phyloP scores from a whole-genome alignment of 75 land plant genomes.

The Ceratopteris richardii region DNA sequence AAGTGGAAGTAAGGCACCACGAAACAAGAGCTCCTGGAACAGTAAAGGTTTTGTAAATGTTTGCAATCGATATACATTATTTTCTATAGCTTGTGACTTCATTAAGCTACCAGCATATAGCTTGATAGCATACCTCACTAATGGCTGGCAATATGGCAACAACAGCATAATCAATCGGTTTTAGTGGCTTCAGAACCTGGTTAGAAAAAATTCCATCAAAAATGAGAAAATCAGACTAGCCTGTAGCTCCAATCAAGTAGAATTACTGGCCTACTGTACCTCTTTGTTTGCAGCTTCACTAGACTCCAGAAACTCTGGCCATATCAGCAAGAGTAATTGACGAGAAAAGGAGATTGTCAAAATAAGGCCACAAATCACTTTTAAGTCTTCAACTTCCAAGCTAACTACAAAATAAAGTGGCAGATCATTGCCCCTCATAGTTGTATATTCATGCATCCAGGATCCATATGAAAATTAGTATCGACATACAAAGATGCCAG shows the following conservation, averaged over 20 bases:
- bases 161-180: conserved; percentile 50
- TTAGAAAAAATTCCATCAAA: background rate
- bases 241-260: no score
- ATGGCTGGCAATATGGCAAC: conserved; percentile 77
- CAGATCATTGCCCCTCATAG: background rate
- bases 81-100: background rate
- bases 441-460: no score
- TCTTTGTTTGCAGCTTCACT: conserved; percentile 66
- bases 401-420: conserved; percentile 32
- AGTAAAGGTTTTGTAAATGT: conserved; percentile 8
- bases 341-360: conserved; percentile 56
- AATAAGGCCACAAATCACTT: conserved; percentile 44
- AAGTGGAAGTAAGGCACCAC: conserved; percentile 79
- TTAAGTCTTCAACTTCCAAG: conserved; percentile 60
- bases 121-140: conserved; percentile 59
- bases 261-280: conserved; percentile 39
- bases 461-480: no score
- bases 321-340: conserved; percentile 42
- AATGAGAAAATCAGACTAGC: no score
- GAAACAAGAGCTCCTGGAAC: conserved; percentile 75
- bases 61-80: no score
- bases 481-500: no score
- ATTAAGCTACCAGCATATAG: no score
- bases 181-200: conserved; percentile 74
- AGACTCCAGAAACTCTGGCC: conserved; percentile 86